Evolutionary conservation across 805 yeast species (phyloP).

Genomic region (Lachancea nothofagi): DNA sequence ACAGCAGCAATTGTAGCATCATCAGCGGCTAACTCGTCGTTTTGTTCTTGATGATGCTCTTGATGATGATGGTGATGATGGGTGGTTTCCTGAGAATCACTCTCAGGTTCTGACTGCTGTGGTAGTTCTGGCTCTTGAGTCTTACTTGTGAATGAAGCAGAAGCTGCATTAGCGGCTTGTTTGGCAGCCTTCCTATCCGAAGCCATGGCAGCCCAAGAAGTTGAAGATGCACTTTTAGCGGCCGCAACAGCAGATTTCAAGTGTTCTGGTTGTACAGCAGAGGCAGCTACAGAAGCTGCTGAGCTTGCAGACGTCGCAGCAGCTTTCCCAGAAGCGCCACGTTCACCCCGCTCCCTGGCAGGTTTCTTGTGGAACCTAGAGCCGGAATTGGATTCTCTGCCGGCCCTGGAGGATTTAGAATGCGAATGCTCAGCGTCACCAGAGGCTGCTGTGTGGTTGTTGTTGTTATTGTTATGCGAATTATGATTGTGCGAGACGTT

Average conservation of each 20-base stretch:
- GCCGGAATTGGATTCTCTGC: constrained; percentile 4
- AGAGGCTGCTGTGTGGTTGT: constrained; percentile 6
- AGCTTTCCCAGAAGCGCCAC: neutral
- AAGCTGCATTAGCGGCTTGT: constrained; percentile 15
- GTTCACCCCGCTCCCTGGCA: constrained; percentile 2
- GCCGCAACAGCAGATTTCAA: constrained; percentile 22
- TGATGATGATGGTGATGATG: constrained; percentile 13
- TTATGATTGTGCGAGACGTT: constrained; percentile 9
- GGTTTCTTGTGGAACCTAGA: constrained; percentile 9
- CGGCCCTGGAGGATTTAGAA: constrained; percentile 8
- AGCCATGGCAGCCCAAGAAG: constrained; percentile 38
- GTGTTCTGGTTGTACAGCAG: constrained; percentile 23
- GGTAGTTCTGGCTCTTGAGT: constrained; percentile 12
- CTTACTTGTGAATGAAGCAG: constrained; percentile 11
- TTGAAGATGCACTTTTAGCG: constrained; percentile 24
- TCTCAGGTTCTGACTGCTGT: constrained; percentile 9
- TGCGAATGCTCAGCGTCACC: constrained; percentile 7
- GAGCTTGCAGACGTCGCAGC: constrained; percentile 16
- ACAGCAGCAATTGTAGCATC: constrained; percentile 25
- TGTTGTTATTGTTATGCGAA: constrained; percentile 9
- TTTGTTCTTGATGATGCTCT: constrained; percentile 10
- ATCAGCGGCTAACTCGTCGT: constrained; percentile 19
- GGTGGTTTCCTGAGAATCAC: constrained; percentile 1
- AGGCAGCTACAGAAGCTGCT: constrained; percentile 18
- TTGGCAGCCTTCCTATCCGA: constrained; percentile 19